phyloP scores from a whole-genome alignment of 2,329 filamentous ascomycete genomes.

The Colletotrichum lupini region DNA sequence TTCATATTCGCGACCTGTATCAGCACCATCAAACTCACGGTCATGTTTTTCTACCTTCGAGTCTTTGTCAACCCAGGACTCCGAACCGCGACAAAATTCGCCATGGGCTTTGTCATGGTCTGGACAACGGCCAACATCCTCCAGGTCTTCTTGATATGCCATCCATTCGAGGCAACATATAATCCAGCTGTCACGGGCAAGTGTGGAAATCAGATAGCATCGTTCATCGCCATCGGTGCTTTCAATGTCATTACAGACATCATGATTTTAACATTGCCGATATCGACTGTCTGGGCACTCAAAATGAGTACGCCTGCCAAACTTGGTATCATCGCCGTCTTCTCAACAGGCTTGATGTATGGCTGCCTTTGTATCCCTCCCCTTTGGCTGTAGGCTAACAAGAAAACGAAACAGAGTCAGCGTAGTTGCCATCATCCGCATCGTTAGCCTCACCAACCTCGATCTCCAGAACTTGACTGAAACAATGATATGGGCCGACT shows the following conservation, averaged over 20 bases:
- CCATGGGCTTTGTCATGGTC: conserved; percentile 44
- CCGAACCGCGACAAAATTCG: conserved; percentile 42
- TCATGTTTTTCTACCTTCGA: conserved; percentile 53
- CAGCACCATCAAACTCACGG: conserved; percentile 51
- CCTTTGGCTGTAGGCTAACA: neutral
- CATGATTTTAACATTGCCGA: conserved; percentile 49
- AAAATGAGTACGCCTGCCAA: conserved; percentile 45
- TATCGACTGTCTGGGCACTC: conserved; percentile 48
- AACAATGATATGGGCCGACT: conserved; percentile 39
- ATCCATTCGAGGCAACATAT: conserved; percentile 39
- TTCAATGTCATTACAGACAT: conserved; percentile 52
- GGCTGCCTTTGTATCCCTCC: neutral
- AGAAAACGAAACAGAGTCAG: conserved; percentile 31
- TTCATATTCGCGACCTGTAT: conserved; percentile 48
- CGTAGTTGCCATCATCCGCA: conserved; percentile 39
- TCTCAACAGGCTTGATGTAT: conserved; percentile 42
- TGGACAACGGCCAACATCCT: conserved; percentile 40
- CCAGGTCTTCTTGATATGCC: conserved; percentile 41
- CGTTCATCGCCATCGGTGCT: conserved; percentile 50
- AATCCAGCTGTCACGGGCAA: conserved; percentile 42
- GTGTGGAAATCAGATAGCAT: conserved; percentile 48
- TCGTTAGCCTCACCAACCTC: conserved; percentile 39
- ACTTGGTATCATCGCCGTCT: conserved; percentile 41
- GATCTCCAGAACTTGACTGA: conserved; percentile 38
- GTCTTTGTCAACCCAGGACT: conserved; percentile 48